A percentile compares a stretch with the other conserved stretches of the same genome.
Evolutionary conservation across 2,329 filamentous ascomycete genomes (phyloP).

Genomic region (Penicillium sclerotigenum): DNA sequence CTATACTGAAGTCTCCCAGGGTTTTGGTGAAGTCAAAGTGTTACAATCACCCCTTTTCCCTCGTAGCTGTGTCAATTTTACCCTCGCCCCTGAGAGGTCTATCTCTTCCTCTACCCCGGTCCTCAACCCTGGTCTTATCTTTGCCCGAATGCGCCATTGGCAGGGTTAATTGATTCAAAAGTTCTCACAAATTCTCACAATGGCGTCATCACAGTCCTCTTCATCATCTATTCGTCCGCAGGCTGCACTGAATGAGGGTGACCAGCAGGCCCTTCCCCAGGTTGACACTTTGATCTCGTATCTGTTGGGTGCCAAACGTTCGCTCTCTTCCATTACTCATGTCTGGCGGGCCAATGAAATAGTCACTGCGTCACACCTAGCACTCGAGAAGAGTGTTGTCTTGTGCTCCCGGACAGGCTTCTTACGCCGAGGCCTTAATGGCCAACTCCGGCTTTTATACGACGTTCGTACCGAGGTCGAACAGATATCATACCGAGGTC

Average conservation of each 20-base stretch:
- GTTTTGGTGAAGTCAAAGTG: not conserved
- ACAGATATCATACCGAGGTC: conserved; percentile 41
- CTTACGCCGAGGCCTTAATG: conserved; percentile 58
- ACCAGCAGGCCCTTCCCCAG: conserved; percentile 28
- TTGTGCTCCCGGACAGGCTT: conserved; percentile 69
- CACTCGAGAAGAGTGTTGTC: conserved; percentile 75
- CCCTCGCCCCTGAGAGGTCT: not conserved
- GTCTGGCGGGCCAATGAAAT: conserved; percentile 86
- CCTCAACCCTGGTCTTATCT: not conserved
- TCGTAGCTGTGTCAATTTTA: not conserved
- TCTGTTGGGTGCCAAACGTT: conserved; percentile 82
- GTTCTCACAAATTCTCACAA: conserved; percentile 10
- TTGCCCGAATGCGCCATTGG: not conserved
- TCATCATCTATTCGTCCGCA: conserved; percentile 20
- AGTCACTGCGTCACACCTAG: conserved; percentile 68
- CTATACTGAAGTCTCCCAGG: not conserved
- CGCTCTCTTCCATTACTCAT: conserved; percentile 75
- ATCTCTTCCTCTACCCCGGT: not conserved
- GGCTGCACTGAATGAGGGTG: conserved; percentile 9
- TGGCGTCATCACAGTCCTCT: conserved; percentile 35
- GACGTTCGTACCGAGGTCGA: conserved; percentile 45
- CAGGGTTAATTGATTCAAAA: not conserved
- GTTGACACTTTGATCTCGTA: conserved; percentile 79
- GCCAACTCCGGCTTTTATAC: conserved; percentile 46
- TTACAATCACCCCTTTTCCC: not conserved